These are phyloP conservation scores for Clonostachys rhizophaga DNA, from an alignment of 2,329 filamentous ascomycete species.

Conservation along the genomic window DNA sequence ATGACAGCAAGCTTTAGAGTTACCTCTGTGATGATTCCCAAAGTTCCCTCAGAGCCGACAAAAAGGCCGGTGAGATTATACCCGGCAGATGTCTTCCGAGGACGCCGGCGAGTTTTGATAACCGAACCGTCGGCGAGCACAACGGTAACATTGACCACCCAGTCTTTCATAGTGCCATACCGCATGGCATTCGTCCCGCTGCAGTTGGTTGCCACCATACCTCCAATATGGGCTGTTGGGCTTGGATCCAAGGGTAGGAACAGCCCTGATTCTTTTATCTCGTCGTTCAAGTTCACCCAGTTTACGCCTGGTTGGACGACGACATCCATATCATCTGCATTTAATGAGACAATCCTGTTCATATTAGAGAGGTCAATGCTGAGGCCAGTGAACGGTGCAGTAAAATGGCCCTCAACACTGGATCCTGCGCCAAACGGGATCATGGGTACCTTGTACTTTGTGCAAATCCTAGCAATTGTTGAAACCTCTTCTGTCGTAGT, in stretches of 20 bases:
- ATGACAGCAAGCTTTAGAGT: conserved; percentile 71
- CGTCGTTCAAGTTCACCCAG: conserved; percentile 73
- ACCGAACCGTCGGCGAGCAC: conserved; percentile 78
- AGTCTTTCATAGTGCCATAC: conserved; percentile 85
- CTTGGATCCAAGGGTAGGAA: conserved; percentile 86
- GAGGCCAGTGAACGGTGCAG: conserved; percentile 75
- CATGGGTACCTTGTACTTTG: conserved; percentile 76
- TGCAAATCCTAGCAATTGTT: conserved; percentile 61
- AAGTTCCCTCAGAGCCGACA: conserved; percentile 76
- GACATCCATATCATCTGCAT: conserved; percentile 64
- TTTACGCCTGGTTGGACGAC: conserved; percentile 70
- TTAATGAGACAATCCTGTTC: conserved; percentile 64
- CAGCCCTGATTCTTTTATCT: conserved; percentile 48
- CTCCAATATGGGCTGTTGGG: conserved; percentile 79
- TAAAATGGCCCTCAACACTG: conserved; percentile 85
- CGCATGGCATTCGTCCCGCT: conserved; percentile 76
- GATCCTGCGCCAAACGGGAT: conserved; percentile 83
- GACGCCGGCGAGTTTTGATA: conserved; percentile 72
- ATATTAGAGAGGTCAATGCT: conserved; percentile 74
- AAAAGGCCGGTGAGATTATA: conserved; percentile 77
- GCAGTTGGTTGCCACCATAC: conserved; percentile 64
- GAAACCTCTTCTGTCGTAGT: conserved; percentile 56
- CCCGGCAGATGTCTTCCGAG: conserved; percentile 72
- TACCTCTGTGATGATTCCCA: conserved; percentile 76
- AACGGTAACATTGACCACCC: conserved; percentile 76